Conservation (phyloP, 2,329 filamentous ascomycete species). For the Pestalotiopsis sp. region DNA sequence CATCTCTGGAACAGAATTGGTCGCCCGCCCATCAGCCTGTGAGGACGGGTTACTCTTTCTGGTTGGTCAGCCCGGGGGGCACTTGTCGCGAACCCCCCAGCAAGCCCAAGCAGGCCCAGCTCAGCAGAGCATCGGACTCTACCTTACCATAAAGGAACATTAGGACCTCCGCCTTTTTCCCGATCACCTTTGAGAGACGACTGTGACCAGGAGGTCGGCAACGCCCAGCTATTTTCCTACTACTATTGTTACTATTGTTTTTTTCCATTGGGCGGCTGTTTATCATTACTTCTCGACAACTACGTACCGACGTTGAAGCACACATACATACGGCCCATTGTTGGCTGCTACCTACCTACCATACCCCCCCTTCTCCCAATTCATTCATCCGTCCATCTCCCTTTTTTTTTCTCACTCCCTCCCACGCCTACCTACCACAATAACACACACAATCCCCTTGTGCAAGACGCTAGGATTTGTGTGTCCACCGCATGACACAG, state of each 20-base stretch:
- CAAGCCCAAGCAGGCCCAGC: not conserved
- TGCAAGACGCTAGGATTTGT: not conserved
- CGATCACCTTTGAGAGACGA: not conserved
- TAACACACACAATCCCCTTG: not conserved
- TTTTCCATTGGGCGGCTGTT: not conserved
- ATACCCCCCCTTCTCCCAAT: too few species aligned
- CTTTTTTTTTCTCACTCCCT: not conserved
- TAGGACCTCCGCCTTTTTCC: not conserved
- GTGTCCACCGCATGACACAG: slow-evolving; percentile 11
- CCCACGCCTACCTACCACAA: not conserved
- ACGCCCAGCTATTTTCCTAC: not conserved
- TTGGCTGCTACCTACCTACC: too few species aligned
- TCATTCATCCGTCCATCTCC: too few species aligned
- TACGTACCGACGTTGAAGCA: too few species aligned
- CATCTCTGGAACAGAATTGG: slow-evolving; percentile 6
- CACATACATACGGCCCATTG: too few species aligned
- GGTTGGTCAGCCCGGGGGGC: slow-evolving; percentile 10
- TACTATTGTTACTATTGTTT: too few species aligned
- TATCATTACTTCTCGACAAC: not conserved
- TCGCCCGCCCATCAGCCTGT: not conserved
- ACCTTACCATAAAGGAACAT: slow-evolving; percentile 9
- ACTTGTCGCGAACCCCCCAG: not conserved
- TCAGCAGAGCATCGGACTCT: not conserved
- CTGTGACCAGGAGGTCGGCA: not conserved
- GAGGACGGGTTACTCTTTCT: slow-evolving; percentile 11